Evolutionary conservation across 129 eudicot species (phyloP), one percentile per base, ranked within the genome.

Genomic region (Lonicera japonica): DNA sequence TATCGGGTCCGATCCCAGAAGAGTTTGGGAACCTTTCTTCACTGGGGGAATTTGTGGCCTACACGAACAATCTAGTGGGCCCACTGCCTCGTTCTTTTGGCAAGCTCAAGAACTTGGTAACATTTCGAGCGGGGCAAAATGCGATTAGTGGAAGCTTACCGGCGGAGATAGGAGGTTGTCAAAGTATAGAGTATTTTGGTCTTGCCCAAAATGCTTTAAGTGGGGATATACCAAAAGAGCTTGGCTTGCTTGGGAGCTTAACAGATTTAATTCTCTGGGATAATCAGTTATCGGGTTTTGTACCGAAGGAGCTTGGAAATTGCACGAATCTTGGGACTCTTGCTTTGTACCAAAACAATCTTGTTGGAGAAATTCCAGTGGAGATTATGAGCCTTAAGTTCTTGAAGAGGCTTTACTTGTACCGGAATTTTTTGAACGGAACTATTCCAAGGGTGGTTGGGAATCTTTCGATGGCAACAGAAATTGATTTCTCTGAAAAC

Each of bases 401-500:
- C 61, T 64, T 94, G 56, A 66, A 40, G 67, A 73, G 66, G 71
- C 63, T 94, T 47, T 94, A 88, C 29, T 53, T 94, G 34, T 88
- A 94, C 63, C 56, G 99, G 60, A 94, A 94, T 58, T 75, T 77
- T 43, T 78, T 94, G 47, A 94, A 85, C 23, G 99, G 96, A 23
- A 83, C 95, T 4, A 85, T 94, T 61, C 96, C 96, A 0, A 80
- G 53, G 68, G 92, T 80, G 53, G 74, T 94, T 25, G 99, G 99
- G 4, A 88, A 94, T 78, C 92, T 88, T 65, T 83, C 96, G 17
- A 61, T 73, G 25, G 89, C 76, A 22, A 57, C 56, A 4, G 86
- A 94, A 72, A 88, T 94, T 52, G 99, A 94, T 69, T 94, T 94
- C 64, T 88, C 96, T 0, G 96, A 94, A 67, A 94, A 94, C 50